Evolutionary conservation across 2,329 filamentous ascomycete genomes (phyloP).

Genomic region (Samsoniella hepiali): DNA sequence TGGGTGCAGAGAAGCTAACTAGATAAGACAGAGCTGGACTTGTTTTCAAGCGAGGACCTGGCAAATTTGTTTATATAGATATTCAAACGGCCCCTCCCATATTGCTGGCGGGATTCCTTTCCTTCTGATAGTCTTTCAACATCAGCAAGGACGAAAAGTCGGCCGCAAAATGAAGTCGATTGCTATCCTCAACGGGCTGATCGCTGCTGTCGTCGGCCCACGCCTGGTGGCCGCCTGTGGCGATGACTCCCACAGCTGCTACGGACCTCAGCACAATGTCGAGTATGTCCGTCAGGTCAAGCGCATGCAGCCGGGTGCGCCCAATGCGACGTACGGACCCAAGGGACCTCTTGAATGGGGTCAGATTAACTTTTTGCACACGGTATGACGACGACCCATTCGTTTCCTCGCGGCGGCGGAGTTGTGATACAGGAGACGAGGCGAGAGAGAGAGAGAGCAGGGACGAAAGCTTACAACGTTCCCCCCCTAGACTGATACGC

Average conservation of each 20-base stretch:
- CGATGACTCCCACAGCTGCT: constrained; percentile 32
- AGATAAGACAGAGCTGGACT: background rate
- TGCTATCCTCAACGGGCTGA: constrained; percentile 12
- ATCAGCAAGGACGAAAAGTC: background rate
- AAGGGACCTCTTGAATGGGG: constrained; percentile 55
- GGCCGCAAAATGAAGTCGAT: constrained; percentile 11
- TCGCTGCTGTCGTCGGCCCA: constrained; percentile 12
- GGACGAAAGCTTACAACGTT: background rate
- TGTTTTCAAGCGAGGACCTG: background rate
- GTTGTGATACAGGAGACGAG: too few species aligned
- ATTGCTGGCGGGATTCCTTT: background rate
- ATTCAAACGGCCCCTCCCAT: background rate
- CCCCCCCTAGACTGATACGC: constrained; percentile 49
- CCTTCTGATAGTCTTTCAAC: background rate
- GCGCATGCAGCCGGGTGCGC: constrained; percentile 46
- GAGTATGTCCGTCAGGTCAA: constrained; percentile 47
- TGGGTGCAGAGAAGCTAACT: background rate
- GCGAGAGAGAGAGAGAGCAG: background rate
- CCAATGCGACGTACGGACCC: constrained; percentile 41
- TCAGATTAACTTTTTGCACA: constrained; percentile 60
- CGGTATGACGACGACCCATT: constrained; percentile 30
- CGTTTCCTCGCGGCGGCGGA: too few species aligned
- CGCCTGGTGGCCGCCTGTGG: constrained; percentile 35
- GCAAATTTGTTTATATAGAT: constrained; percentile 1
- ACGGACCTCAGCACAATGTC: constrained; percentile 39